phyloP scores from a whole-genome alignment of 768 basidiomycete genomes.

The Tulasnella sp. region DNA sequence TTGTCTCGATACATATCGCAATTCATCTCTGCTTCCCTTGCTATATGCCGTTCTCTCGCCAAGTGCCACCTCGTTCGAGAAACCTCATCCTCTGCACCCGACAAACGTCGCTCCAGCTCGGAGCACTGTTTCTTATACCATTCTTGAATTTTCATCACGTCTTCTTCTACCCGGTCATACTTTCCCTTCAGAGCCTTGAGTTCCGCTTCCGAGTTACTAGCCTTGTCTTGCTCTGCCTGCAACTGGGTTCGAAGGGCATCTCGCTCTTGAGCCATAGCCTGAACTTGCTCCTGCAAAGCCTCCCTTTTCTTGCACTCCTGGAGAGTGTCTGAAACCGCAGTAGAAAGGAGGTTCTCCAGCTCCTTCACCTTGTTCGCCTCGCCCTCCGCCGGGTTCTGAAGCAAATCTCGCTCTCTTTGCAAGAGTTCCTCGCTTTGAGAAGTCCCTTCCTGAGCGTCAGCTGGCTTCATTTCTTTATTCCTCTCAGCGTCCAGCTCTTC shows the following conservation, averaged over 20 bases:
- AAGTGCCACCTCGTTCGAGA: background rate
- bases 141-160: background rate
- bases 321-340: too few species aligned
- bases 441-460: too few species aligned
- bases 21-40: background rate
- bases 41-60: background rate
- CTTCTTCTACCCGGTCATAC: background rate
- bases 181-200: background rate
- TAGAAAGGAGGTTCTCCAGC: too few species aligned
- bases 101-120: background rate
- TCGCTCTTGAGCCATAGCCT: too few species aligned
- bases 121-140: background rate
- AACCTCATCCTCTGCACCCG: background rate
- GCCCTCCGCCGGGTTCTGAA: too few species aligned
- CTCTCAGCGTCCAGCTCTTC: too few species aligned
- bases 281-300: too few species aligned
- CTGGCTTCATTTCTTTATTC: too few species aligned
- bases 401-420: too few species aligned
- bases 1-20: background rate
- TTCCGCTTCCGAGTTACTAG: background rate
- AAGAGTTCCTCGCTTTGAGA: too few species aligned
- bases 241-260: background rate
- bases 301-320: too few species aligned
- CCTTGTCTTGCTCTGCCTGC: background rate
- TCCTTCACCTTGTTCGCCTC: too few species aligned